Base-by-base conservation (phyloP, 2,329 filamentous ascomycete genomes). In the Neoarthrinium moseri region DNA sequence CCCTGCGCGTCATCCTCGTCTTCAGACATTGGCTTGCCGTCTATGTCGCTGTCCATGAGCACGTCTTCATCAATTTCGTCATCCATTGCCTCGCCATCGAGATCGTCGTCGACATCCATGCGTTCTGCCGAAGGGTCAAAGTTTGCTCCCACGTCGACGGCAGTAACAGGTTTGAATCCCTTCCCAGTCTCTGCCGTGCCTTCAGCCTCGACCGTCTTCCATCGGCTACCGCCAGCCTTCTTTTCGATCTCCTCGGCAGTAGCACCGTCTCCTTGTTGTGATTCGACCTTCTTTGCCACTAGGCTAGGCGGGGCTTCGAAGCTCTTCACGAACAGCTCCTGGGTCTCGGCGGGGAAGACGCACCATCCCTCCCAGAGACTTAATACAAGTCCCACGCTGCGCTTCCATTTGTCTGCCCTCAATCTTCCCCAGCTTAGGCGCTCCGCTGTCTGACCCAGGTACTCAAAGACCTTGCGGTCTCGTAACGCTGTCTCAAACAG, bases 371-470 rank as follows among this genome's bases (percentile, higher is more conserved):
- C 82, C 82, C 89, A 94, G 27, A 90, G 69, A 37, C 78, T 76
- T 7, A 94, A 69, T 2, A 94, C 74, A 5, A 83, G 74, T 3
- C 78, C 77, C 30, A 94, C 75, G 56, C 86, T 90, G 40, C 88
- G 80, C 64, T 87, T 88, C 87, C 89, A 94, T 66, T 92, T 91
- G 51, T 94, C 89, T 4, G 85, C 84, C 17, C 88, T 84, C 51
- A 96, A 70, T 1, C 88, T 81, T 8, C 91, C 91, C 90, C 91
- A 95, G 35, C 77, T 75, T 18, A 87, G 69, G 44, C 81, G 83
- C 56, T 86, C 84, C 6, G 90, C 83, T 49, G 95, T 77, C 45
- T 79, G 71, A 1, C 91, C 91, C 3, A 96, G 75, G 35, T 79
- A 76, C 58, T 88, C 86, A 57, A 96, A 95, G 1, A 62, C 81